Evolutionary conservation across 2,329 filamentous ascomycete species (phyloP), one percentile per base, ranked within the genome.

Genomic region (Pseudogymnoascus verrucosus): DNA sequence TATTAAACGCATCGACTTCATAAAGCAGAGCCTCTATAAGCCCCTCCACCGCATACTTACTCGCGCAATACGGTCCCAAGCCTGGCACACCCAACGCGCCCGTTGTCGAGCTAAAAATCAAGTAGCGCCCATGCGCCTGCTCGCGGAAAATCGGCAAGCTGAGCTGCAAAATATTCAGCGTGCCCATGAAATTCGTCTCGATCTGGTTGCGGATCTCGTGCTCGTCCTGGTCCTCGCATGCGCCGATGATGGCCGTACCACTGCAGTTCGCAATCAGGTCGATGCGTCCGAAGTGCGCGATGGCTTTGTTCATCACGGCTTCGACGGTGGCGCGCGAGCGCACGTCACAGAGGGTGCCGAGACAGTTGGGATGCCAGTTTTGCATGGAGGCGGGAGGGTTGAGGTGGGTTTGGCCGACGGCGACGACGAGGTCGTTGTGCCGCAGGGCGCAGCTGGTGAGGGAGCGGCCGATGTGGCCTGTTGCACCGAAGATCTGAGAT

Each of bases 161-260:
- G 19, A 90, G 80, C 74, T 97, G 92, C 65, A 98, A 89, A 70
- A 99, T 96, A 76, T 98, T 90, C 65, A 98, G 77, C 0, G 92
- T 96, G 62, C 95, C 95, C 81, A 96, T 93, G 76, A 97, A 96
- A 76, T 99, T 99, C 21, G 93, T 97, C 79, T 96, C 91, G 77
- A 98, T 97, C 76, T 98, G 95, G 71, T 96, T 93, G 64, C 92
- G 89, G 69, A 98, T 84, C 73, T 98, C 95, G 75, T 92, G 88
- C 74, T 96, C 91, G 75, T 97, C 92, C 78, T 98, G 95, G 76
- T 98, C 95, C 77, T 98, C 95, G 76, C 93, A 97, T 1, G 93
- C 88, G 28, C 91, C 93, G 69, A 98, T 96, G 62, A 99, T 92
- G 62, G 93, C 93, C 76, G 96, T 97, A 14, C 93, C 93, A 11